phyloP scores from a whole-genome alignment of 495 filamentous ascomycete genomes.

The Bacidia rubella region DNA sequence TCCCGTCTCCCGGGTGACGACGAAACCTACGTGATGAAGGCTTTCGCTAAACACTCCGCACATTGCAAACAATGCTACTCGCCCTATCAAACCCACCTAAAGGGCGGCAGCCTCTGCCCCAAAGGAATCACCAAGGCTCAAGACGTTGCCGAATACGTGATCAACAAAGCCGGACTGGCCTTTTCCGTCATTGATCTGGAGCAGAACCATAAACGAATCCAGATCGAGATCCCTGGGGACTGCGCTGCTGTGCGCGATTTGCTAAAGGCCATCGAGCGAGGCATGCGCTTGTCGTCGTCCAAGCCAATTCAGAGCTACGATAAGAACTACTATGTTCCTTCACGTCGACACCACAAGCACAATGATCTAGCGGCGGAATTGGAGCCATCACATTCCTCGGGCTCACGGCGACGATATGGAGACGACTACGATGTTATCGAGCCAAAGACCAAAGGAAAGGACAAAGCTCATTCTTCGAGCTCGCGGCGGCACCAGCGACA shows the following conservation, averaged over 20 bases:
- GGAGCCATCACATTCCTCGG: not conserved
- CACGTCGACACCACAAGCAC: not conserved
- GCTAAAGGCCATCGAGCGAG: conserved; percentile 35
- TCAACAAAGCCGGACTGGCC: conserved; percentile 33
- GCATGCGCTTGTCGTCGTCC: conserved; percentile 19
- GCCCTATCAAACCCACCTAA: conserved; percentile 25
- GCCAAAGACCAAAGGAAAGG: not conserved
- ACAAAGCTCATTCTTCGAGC: not conserved
- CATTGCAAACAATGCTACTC: conserved; percentile 32
- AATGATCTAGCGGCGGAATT: not conserved
- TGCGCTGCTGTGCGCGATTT: conserved; percentile 28
- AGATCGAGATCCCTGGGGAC: conserved; percentile 36
- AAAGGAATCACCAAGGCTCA: conserved; percentile 33
- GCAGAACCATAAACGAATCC: conserved; percentile 23
- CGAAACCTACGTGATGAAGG: conserved; percentile 29
- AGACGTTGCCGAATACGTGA: conserved; percentile 37
- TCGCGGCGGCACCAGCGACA: not conserved
- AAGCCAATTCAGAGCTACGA: not conserved
- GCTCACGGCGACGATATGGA: not conserved
- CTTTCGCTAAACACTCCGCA: conserved; percentile 27
- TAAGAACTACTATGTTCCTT: not conserved
- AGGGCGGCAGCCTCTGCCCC: conserved; percentile 31
- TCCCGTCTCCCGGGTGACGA: conserved; percentile 31
- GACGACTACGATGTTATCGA: not conserved
- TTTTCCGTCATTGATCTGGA: conserved; percentile 37